phyloP scores from a whole-genome alignment of 441 rosid species.

The Gossypium schwendimanii region DNA sequence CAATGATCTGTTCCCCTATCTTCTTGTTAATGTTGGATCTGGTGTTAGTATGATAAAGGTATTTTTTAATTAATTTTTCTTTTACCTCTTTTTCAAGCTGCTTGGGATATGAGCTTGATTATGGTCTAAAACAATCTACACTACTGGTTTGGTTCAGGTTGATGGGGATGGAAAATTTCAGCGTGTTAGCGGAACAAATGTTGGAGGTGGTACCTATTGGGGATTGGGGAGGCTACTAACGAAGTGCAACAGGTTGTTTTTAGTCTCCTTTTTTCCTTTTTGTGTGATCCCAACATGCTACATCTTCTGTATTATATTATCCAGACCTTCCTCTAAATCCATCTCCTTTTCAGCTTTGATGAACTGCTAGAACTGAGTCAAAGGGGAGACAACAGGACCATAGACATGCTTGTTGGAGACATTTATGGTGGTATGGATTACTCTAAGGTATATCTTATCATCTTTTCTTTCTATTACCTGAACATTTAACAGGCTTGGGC shows the following conservation, averaged over 20 bases:
- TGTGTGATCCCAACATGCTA: background rate
- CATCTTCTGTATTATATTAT: constrained; percentile 14
- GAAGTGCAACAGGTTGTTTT: constrained; percentile 79
- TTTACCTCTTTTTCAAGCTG: background rate
- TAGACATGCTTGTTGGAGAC: constrained; percentile 99
- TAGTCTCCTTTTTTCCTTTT: constrained; percentile 18
- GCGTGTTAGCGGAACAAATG: constrained; percentile 97
- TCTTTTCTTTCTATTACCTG: constrained; percentile 10
- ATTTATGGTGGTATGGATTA: constrained; percentile 96
- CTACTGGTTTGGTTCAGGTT: constrained; percentile 48
- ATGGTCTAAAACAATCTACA: background rate
- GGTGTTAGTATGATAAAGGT: constrained; percentile 99
- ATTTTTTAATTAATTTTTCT: background rate
- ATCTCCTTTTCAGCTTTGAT: constrained; percentile 59
- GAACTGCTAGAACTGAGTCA: constrained; percentile 95
- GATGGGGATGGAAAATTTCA: constrained; percentile 96
- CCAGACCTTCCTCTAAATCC: constrained; percentile 5
- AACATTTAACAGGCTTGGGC: constrained; percentile 1
- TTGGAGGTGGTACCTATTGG: constrained; percentile 98
- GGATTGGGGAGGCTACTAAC: constrained; percentile 95
- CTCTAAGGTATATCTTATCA: constrained; percentile 55
- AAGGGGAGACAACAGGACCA: constrained; percentile 83
- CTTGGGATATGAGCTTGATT: background rate
- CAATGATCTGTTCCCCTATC: constrained; percentile 91
- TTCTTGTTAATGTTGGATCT: constrained; percentile 95